phyloP scores from a whole-genome alignment of 2,329 filamentous ascomycete genomes.

The Trichophyton verrucosum region DNA sequence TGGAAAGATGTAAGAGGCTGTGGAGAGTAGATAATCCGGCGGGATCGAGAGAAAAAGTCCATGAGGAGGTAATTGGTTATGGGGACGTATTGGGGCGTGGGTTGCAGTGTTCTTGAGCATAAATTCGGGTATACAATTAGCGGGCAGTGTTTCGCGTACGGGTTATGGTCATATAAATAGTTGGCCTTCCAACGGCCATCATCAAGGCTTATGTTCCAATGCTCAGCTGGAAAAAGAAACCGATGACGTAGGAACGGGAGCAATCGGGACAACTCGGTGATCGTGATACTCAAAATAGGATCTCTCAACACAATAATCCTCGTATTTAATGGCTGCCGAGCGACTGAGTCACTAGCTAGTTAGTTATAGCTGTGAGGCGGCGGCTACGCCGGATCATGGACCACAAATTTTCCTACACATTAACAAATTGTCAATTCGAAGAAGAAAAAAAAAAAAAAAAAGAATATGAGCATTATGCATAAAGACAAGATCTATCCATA shows the following conservation, averaged over 20 bases:
- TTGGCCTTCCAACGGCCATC: neutral
- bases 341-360: neutral
- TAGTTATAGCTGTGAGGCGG: neutral
- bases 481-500: conserved; percentile 1
- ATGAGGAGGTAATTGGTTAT: neutral
- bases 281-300: neutral
- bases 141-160: neutral
- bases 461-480: too few species aligned
- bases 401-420: too few species aligned
- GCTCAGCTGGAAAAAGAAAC: neutral
- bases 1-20: conserved; percentile 6
- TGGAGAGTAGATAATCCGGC: conserved; percentile 1
- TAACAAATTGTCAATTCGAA: neutral
- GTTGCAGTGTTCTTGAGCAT: too few species aligned
- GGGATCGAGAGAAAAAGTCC: conserved; percentile 7
- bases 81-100: neutral
- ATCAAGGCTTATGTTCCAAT: neutral
- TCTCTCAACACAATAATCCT: neutral
- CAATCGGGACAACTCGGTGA: neutral
- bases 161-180: neutral
- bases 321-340: neutral
- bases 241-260: neutral
- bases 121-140: too few species aligned
- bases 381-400: too few species aligned
- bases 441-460: neutral